phyloP scores from a whole-genome alignment of 306 rosid species.

The Begonia masoniana region DNA sequence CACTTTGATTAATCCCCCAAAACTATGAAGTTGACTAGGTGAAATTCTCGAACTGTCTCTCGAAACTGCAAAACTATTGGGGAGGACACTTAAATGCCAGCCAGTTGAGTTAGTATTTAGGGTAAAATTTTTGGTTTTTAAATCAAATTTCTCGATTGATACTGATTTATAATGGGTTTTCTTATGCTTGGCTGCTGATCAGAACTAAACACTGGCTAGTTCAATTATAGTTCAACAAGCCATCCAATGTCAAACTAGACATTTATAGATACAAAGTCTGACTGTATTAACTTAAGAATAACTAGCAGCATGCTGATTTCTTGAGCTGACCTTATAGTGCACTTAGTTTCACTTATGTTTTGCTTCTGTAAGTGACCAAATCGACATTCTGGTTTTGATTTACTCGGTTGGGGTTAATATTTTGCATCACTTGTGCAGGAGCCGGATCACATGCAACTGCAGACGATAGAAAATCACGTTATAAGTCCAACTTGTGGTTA shows the following conservation, averaged over 20 bases:
- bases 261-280: not conserved
- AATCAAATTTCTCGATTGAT: too few relatives aligned
- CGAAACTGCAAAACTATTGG: too few relatives aligned
- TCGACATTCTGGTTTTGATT: not conserved
- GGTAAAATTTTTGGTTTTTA: too few relatives aligned
- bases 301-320: not conserved
- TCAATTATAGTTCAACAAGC: not conserved
- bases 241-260: not conserved
- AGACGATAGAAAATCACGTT: constrained; percentile 31
- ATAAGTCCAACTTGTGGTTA: constrained; percentile 28
- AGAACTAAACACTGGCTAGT: too few relatives aligned
- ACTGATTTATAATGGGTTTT: too few relatives aligned
- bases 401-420: not conserved
- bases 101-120: too few relatives aligned
- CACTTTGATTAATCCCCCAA: too few relatives aligned
- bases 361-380: not conserved
- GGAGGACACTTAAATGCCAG: too few relatives aligned
- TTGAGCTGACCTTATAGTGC: not conserved
- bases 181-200: too few relatives aligned
- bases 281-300: not conserved
- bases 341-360: not conserved
- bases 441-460: constrained; percentile 27
- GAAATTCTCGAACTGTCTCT: too few relatives aligned
- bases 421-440: constrained; percentile 32
- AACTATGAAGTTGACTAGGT: too few relatives aligned